Evolutionary conservation across 1,284 basidiomycete species (phyloP).

Genomic region (Ceraceosorus bombacis): DNA sequence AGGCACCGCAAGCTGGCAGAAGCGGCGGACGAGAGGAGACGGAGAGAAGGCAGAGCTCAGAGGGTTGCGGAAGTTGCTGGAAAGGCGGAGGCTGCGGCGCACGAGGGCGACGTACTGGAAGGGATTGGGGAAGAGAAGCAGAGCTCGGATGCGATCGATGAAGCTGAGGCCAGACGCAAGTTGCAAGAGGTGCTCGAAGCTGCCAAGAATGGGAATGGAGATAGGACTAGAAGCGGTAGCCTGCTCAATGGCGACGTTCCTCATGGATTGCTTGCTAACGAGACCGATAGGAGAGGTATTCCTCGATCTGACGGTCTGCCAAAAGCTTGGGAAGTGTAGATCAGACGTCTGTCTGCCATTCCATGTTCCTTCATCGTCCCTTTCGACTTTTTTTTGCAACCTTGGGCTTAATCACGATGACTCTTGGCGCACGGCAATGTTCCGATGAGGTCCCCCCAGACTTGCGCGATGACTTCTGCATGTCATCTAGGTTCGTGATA

Average conservation of each 20-base stretch:
- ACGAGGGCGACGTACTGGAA: too few relatives aligned
- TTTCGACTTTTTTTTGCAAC: too few relatives aligned
- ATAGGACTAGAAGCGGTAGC: conserved; percentile 6
- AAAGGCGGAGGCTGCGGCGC: conserved; percentile 17
- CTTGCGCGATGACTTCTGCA: too few relatives aligned
- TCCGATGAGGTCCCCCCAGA: too few relatives aligned
- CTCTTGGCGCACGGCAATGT: too few relatives aligned
- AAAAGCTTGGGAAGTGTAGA: conserved; percentile 46
- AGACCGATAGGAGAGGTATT: conserved; percentile 38
- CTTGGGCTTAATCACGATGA: too few relatives aligned
- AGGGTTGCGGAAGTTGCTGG: not conserved
- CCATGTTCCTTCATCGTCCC: too few relatives aligned
- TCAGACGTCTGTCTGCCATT: too few relatives aligned
- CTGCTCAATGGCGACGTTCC: conserved; percentile 25
- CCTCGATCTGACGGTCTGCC: conserved; percentile 42
- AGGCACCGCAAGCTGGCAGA: conserved; percentile 43
- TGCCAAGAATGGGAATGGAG: conserved; percentile 4
- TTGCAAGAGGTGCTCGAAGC: conserved; percentile 13
- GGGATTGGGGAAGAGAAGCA: not conserved
- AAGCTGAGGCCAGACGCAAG: conserved; percentile 17
- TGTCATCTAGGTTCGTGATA: too few relatives aligned
- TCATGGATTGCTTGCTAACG: conserved; percentile 33
- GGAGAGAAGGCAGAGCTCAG: conserved; percentile 12
- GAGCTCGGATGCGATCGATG: conserved; percentile 6
- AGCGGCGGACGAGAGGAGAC: conserved; percentile 32